phyloP scores from a whole-genome alignment of 768 basidiomycete genomes.

The Podaxis sp. region DNA sequence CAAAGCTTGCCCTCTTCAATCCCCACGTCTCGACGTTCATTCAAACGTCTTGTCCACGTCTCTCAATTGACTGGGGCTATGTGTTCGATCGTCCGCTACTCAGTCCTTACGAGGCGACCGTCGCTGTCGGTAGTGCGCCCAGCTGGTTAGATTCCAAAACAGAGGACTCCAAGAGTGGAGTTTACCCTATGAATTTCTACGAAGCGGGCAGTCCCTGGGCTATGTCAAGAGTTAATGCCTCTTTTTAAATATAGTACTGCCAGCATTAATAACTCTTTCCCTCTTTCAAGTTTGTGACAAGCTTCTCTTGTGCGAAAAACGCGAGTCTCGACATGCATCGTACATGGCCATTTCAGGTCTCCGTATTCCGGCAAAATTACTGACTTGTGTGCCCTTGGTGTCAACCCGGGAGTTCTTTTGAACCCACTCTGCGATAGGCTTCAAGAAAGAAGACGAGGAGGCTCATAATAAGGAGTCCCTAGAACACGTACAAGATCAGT shows the following conservation, averaged over 20 bases:
- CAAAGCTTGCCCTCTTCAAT: conserved; percentile 83
- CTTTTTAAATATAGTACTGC: conserved; percentile 28
- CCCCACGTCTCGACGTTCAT: conserved; percentile 86
- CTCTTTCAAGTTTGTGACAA: conserved; percentile 32
- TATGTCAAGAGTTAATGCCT: conserved; percentile 55
- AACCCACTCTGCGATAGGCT: too few species aligned
- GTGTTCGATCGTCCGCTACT: conserved; percentile 88
- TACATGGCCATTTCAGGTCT: conserved; percentile 35
- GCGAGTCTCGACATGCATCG: too few species aligned
- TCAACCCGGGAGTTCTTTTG: too few species aligned
- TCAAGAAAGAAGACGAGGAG: conserved; percentile 19
- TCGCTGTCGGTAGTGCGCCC: conserved; percentile 67
- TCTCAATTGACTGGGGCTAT: conserved; percentile 99
- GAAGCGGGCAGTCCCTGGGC: conserved; percentile 79
- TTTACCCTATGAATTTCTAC: conserved; percentile 98
- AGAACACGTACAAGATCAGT: conserved; percentile 43
- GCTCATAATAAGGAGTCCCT: conserved; percentile 96
- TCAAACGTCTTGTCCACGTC: conserved; percentile 93
- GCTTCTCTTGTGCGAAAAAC: too few species aligned
- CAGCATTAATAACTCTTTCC: conserved; percentile 41
- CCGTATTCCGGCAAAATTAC: too few species aligned
- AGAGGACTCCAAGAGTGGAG: conserved; percentile 29
- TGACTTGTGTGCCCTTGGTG: too few species aligned
- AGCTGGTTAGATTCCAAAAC: conserved; percentile 60
- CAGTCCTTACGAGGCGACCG: conserved; percentile 90